Conservation (phyloP, 208 protist species). For the Acanthamoeba divionensis region DNA sequence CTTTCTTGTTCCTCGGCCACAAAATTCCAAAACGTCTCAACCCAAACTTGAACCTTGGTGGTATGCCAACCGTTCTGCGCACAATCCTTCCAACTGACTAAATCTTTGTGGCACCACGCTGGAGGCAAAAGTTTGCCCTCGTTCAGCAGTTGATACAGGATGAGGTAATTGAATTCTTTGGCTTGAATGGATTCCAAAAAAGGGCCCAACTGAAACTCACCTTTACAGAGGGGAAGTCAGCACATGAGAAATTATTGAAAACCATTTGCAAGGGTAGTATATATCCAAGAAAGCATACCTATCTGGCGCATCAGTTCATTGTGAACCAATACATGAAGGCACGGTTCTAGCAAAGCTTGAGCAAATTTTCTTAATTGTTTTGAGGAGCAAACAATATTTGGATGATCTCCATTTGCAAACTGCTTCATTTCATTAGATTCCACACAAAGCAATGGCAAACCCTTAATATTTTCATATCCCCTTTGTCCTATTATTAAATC, state of each 20-base stretch:
- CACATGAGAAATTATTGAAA: no score
- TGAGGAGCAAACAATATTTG: neutral
- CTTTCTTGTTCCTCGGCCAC: neutral
- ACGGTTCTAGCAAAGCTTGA: neutral
- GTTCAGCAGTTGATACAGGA: neutral
- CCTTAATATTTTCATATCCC: no score
- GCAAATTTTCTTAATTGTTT: neutral
- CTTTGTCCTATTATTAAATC: no score
- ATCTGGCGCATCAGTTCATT: neutral
- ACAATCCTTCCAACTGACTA: no score
- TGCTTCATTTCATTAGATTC: neutral
- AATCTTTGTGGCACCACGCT: no score
- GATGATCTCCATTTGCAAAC: neutral
- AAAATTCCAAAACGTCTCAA: slow-evolving; percentile 12
- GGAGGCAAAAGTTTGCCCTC: neutral
- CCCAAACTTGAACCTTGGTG: neutral
- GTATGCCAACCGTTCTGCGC: neutral
- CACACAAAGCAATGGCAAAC: slow-evolving; percentile 4
- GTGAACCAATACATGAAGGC: neutral
- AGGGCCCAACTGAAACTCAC: neutral
- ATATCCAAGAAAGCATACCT: neutral
- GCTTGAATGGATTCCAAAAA: neutral
- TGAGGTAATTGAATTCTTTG: neutral
- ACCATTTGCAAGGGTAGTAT: no score
- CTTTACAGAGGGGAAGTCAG: neutral